phyloP scores from a whole-genome alignment of 2,329 filamentous ascomycete genomes.

The Hyphodiscus sp. region DNA sequence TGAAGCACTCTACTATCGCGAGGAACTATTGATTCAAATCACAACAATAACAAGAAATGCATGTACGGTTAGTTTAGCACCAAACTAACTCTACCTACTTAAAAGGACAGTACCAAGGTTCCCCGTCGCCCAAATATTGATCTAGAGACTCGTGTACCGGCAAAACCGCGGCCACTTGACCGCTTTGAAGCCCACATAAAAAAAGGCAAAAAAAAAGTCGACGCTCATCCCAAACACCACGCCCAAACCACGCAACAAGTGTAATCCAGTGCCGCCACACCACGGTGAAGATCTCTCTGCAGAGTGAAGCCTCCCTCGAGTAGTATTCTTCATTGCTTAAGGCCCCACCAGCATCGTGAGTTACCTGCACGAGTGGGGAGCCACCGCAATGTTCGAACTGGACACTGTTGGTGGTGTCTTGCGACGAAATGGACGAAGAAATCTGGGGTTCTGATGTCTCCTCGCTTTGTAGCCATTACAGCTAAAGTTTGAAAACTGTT shows the following conservation, averaged over 20 bases:
- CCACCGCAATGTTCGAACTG: slow-evolving; percentile 64
- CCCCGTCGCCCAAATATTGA: too few species aligned
- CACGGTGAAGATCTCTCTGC: slow-evolving; percentile 66
- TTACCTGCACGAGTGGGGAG: slow-evolving; percentile 59
- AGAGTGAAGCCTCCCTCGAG: slow-evolving; percentile 69
- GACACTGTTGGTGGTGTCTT: slow-evolving; percentile 44
- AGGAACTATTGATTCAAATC: too few species aligned
- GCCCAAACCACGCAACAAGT: slow-evolving; percentile 55
- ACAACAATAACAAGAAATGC: too few species aligned
- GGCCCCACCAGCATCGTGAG: slow-evolving; percentile 56
- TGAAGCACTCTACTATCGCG: too few species aligned
- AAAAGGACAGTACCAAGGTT: too few species aligned
- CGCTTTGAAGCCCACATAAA: background rate
- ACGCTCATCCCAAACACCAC: slow-evolving; percentile 23
- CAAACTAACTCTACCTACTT: too few species aligned
- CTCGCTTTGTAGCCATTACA: slow-evolving; percentile 57
- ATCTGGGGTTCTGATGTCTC: slow-evolving; percentile 51
- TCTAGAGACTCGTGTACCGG: too few species aligned
- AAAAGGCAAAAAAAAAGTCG: slow-evolving; percentile 21
- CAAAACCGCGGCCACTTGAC: background rate
- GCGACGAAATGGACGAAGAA: slow-evolving; percentile 35
- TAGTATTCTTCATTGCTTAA: slow-evolving; percentile 61
- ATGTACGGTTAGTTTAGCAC: too few species aligned
- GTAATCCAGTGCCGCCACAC: slow-evolving; percentile 63
- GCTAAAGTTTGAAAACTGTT: slow-evolving; percentile 31